Conservation (phyloP, 148 eudicot species). For the Oxyria digyna region DNA sequence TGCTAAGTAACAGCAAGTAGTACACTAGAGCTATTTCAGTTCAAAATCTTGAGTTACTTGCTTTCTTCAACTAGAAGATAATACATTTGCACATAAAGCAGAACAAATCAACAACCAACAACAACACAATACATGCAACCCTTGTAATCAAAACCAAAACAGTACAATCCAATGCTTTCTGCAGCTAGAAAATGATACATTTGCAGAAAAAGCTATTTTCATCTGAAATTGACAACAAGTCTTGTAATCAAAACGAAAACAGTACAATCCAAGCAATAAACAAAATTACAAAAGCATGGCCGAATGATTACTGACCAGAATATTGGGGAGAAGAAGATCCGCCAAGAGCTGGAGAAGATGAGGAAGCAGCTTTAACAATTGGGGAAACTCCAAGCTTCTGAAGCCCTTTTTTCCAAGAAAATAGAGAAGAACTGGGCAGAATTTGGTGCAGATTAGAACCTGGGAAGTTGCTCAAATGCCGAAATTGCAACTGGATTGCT, state of each 20-base stretch:
- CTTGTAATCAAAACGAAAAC: background rate
- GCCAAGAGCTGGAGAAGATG: constrained; percentile 37
- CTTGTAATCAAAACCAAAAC: no score
- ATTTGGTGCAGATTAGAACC: background rate
- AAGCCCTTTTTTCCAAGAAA: background rate
- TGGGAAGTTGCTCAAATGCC: background rate
- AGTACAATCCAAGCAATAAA: background rate
- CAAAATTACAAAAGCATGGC: background rate
- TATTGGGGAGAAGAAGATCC: constrained; percentile 29
- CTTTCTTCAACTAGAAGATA: no score
- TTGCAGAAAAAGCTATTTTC: no score
- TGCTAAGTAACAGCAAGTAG: no score
- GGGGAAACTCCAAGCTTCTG: constrained; percentile 1
- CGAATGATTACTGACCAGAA: constrained; percentile 21
- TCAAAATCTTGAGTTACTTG: no score
- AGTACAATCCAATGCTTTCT: no score
- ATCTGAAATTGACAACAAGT: background rate
- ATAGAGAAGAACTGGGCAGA: background rate
- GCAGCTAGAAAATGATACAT: background rate
- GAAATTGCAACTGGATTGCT: background rate
- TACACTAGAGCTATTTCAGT: no score
- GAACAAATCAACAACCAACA: no score
- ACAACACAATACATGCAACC: no score
- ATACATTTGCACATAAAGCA: no score
- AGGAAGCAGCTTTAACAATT: constrained; percentile 23